phyloP scores from a whole-genome alignment of 2,329 filamentous ascomycete genomes.

The Fonsecaea pugnacius region DNA sequence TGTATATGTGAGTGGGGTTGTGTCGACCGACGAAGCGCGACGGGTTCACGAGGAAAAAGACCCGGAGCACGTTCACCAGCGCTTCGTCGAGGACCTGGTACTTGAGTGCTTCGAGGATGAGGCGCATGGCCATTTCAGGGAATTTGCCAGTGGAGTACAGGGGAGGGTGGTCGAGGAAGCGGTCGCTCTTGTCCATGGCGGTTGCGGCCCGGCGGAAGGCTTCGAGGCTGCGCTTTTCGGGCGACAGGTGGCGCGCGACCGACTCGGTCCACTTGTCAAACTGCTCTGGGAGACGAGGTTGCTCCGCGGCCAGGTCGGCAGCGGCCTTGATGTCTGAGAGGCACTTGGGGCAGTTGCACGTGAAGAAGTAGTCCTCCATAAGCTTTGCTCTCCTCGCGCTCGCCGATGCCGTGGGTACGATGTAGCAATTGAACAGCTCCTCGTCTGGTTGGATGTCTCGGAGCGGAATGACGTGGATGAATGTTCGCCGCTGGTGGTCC shows the following conservation, averaged over 20 bases:
- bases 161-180: slow-evolving; percentile 19
- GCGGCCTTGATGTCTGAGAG: slow-evolving; percentile 16
- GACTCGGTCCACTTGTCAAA: slow-evolving; percentile 21
- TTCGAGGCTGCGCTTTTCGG: background rate
- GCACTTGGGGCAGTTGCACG: slow-evolving; percentile 54
- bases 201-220: slow-evolving; percentile 5
- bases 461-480: slow-evolving; percentile 39
- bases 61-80: slow-evolving; percentile 22
- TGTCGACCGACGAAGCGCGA: slow-evolving; percentile 20
- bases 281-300: slow-evolving; percentile 14
- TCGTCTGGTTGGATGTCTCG: slow-evolving; percentile 58
- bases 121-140: slow-evolving; percentile 18
- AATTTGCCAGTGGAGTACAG: slow-evolving; percentile 24
- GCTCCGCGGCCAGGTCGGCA: slow-evolving; percentile 5
- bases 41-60: slow-evolving; percentile 27
- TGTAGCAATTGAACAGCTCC: slow-evolving; percentile 66
- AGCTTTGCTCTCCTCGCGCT: slow-evolving; percentile 58
- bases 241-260: slow-evolving; percentile 10
- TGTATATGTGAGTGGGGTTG: slow-evolving; percentile 24
- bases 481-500: slow-evolving; percentile 14
- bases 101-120: slow-evolving; percentile 17
- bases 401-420: slow-evolving; percentile 59
- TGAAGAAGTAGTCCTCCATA: slow-evolving; percentile 61
- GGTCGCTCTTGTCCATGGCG: slow-evolving; percentile 17
- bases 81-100: slow-evolving; percentile 19